Percentiles rank a stretch among this genome's conserved stretches.
These are phyloP conservation scores for Nannizziopsis barbatae DNA, from an alignment of 2,329 filamentous ascomycete genomes.

Conservation along the genomic window DNA sequence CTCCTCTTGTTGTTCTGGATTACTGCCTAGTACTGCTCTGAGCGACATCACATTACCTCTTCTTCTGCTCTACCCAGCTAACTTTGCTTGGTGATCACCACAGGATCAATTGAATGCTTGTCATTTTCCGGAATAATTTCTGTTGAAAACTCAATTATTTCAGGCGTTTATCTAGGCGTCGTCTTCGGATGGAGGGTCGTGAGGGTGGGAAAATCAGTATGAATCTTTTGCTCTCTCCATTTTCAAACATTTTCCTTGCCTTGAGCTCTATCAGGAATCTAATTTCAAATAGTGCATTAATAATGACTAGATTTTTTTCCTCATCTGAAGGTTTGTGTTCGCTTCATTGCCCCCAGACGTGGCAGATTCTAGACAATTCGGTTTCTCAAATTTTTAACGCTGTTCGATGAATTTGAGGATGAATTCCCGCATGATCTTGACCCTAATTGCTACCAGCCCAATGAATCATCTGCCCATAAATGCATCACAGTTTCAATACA, in stretches of 20 bases:
- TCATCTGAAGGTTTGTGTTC: background rate
- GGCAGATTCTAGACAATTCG: no score
- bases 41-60: background rate
- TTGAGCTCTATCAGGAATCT: constrained; percentile 1
- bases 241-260: background rate
- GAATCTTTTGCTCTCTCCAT: constrained; percentile 7
- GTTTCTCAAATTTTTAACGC: no score
- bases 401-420: no score
- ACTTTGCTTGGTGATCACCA: constrained; percentile 8
- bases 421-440: no score
- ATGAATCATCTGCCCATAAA: no score
- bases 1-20: background rate
- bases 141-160: constrained; percentile 1
- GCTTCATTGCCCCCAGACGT: background rate
- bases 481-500: no score
- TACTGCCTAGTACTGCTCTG: background rate
- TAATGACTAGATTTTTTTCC: background rate
- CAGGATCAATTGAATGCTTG: constrained; percentile 6
- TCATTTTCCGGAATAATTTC: background rate
- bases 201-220: constrained; percentile 1
- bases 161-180: constrained; percentile 1
- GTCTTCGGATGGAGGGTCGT: background rate
- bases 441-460: no score
- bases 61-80: constrained; percentile 4
- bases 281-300: constrained; percentile 8